phyloP scores from a whole-genome alignment of 345 rosid species.

The Microthlaspi erraticum region DNA sequence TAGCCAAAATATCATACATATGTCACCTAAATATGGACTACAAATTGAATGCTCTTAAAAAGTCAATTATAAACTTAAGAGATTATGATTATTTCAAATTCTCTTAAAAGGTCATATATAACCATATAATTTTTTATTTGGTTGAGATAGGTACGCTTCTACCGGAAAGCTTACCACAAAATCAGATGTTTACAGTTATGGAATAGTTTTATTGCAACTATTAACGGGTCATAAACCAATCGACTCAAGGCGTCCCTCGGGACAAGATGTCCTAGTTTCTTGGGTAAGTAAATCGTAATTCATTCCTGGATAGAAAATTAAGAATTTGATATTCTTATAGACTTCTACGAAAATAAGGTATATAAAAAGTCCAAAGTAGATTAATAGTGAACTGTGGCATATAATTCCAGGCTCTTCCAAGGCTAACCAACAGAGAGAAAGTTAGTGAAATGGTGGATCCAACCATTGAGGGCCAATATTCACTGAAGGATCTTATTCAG shows the following conservation, averaged over 20 bases:
- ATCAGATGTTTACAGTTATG: slow-evolving; percentile 92
- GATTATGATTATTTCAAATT: no score
- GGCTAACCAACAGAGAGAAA: slow-evolving; percentile 75
- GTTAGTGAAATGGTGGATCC: slow-evolving; percentile 85
- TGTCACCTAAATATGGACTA: no score
- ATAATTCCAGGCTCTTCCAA: slow-evolving; percentile 76
- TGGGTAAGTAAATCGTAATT: slow-evolving; percentile 61
- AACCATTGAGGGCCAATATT: slow-evolving; percentile 59
- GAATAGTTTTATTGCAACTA: slow-evolving; percentile 80
- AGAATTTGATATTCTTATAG: neutral
- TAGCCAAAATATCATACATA: no score
- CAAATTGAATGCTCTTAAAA: no score
- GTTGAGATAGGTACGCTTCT: slow-evolving; percentile 67
- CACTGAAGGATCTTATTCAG: slow-evolving; percentile 85
- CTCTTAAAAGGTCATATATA: no score
- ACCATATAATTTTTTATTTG: neutral
- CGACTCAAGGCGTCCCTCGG: slow-evolving; percentile 67
- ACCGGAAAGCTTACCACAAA: slow-evolving; percentile 91
- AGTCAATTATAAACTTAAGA: no score
- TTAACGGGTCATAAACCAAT: slow-evolving; percentile 83
- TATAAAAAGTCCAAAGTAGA: neutral
- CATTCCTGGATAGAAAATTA: no score
- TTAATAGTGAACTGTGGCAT: neutral
- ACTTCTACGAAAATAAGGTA: neutral
- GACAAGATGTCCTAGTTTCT: slow-evolving; percentile 86